Conservation (phyloP, 2,329 filamentous ascomycete species). For the Cercospora janseana region DNA sequence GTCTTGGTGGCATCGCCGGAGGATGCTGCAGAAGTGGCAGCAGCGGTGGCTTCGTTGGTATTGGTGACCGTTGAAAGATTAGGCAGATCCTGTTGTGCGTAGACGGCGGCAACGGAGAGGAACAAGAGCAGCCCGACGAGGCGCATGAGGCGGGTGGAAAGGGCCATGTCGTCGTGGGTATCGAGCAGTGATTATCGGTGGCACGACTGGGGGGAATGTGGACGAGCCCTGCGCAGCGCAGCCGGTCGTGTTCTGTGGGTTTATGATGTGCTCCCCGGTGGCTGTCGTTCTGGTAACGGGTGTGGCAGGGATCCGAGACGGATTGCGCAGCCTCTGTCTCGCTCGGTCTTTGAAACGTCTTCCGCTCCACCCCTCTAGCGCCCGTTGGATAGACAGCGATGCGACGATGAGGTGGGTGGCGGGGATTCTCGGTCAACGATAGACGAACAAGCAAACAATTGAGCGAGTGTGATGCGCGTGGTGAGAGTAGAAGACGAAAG, state of each 20-base stretch:
- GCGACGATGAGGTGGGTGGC: neutral
- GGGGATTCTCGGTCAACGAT: neutral
- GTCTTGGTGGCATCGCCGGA: constrained; percentile 23
- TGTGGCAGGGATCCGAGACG: constrained; percentile 12
- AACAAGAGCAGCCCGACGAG: constrained; percentile 29
- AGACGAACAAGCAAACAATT: neutral
- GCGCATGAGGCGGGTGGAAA: constrained; percentile 16
- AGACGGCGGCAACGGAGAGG: constrained; percentile 24
- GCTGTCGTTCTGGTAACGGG: constrained; percentile 12
- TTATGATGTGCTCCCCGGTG: constrained; percentile 13
- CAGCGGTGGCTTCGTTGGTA: constrained; percentile 21
- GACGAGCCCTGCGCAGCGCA: constrained; percentile 6
- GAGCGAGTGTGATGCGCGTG: constrained; percentile 5
- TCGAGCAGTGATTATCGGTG: constrained; percentile 2
- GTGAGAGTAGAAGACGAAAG: neutral
- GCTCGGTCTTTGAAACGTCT: neutral
- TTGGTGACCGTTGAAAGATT: constrained; percentile 31
- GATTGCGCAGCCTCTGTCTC: constrained; percentile 1
- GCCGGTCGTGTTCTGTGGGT: constrained; percentile 1
- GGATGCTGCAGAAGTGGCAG: constrained; percentile 16
- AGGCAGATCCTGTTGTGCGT: constrained; percentile 33
- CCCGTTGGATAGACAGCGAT: neutral
- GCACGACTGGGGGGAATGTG: constrained; percentile 4
- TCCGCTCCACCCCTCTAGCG: neutral
- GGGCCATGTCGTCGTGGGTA: constrained; percentile 14